phyloP scores from a whole-genome alignment of 495 filamentous ascomycete genomes.

The Penicillium diatomitis region DNA sequence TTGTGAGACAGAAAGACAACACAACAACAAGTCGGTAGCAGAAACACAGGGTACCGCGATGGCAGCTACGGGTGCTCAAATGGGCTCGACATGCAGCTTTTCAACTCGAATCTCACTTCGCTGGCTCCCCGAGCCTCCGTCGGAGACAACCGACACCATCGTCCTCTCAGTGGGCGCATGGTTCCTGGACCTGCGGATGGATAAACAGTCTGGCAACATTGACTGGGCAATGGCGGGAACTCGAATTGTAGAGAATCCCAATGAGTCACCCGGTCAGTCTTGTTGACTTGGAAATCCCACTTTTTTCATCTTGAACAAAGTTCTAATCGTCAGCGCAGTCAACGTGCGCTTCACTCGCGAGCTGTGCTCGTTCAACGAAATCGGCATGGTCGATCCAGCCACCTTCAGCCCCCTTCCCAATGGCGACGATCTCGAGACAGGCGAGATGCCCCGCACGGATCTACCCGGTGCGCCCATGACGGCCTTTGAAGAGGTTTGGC shows the following conservation, averaged over 20 bases:
- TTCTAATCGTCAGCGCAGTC: neutral
- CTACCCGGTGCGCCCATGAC: slow-evolving; percentile 12
- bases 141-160: slow-evolving; percentile 12
- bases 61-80: slow-evolving; percentile 3
- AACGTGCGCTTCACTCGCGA: slow-evolving; percentile 11
- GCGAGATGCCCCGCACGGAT: slow-evolving; percentile 16
- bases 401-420: slow-evolving; percentile 10
- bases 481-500: slow-evolving; percentile 21
- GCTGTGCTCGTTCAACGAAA: slow-evolving; percentile 9
- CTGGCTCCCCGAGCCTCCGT: slow-evolving; percentile 9
- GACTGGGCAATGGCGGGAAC: slow-evolving; percentile 19
- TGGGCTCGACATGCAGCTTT: slow-evolving; percentile 5
- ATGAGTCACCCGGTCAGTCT: slow-evolving; percentile 5
- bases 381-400: slow-evolving; percentile 5
- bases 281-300: neutral
- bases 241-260: slow-evolving; percentile 4
- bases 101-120: slow-evolving; percentile 12
- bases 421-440: slow-evolving; percentile 14
- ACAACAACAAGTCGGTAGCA: too few species aligned
- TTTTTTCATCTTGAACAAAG: neutral
- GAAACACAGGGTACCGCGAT: neutral
- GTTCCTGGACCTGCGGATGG: slow-evolving; percentile 12
- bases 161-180: slow-evolving; percentile 10
- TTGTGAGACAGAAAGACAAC: too few species aligned
- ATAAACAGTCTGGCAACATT: slow-evolving; percentile 9